Conservation (phyloP, 345 rosid genomes). For the Turnera subulata region DNA sequence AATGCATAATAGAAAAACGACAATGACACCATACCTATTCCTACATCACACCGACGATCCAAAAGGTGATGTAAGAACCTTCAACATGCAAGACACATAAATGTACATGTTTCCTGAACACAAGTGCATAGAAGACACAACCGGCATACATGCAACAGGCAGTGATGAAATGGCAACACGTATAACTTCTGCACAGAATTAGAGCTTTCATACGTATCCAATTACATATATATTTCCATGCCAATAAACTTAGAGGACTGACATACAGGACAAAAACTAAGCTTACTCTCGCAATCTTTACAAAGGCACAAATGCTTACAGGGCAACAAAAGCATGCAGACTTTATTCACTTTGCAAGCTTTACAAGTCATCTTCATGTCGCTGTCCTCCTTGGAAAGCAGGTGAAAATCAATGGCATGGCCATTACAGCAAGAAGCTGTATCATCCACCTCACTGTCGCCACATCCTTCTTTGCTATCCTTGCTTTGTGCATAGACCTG, state of each 20-base stretch:
- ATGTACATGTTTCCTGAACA: too few species aligned
- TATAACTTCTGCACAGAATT: too few species aligned
- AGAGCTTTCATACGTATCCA: neutral
- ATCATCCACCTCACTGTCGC: constrained; percentile 88
- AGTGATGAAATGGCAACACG: too few species aligned
- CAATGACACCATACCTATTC: too few species aligned
- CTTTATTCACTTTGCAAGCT: constrained; percentile 65
- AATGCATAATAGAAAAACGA: too few species aligned
- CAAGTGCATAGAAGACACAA: too few species aligned
- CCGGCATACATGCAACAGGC: neutral
- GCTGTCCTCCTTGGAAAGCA: constrained; percentile 37
- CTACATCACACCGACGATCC: too few species aligned
- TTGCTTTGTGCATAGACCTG: constrained; percentile 58
- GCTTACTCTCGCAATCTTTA: constrained; percentile 81
- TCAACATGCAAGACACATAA: too few species aligned
- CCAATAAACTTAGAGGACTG: constrained; percentile 68
- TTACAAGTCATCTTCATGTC: constrained; percentile 59
- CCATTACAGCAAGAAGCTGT: constrained; percentile 83
- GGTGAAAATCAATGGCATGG: constrained; percentile 41
- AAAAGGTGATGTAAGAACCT: too few species aligned
- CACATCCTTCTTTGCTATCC: constrained; percentile 80
- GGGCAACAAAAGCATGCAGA: constrained; percentile 79
- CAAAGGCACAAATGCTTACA: constrained; percentile 96
- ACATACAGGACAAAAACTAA: constrained; percentile 81
- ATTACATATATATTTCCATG: constrained; percentile 79